phyloP scores from a whole-genome alignment of 208 protist species.

The Trypanosoma rangeli region DNA sequence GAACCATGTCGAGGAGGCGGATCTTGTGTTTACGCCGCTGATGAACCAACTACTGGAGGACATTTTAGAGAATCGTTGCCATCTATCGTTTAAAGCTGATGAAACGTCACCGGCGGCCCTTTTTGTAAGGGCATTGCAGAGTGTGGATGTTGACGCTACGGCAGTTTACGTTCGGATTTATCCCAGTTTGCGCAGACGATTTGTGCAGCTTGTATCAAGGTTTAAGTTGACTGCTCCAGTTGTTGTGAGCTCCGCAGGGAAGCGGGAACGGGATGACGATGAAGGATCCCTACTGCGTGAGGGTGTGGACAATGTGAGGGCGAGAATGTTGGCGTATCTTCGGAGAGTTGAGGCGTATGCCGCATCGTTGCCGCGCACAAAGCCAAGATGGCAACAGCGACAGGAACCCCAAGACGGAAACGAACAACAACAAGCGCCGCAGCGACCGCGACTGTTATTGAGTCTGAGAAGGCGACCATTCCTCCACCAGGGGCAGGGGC shows the following conservation, averaged over 20 bases:
- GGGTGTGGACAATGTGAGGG: background rate
- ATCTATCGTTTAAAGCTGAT: background rate
- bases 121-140: background rate
- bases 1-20: background rate
- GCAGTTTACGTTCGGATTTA: background rate
- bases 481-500: background rate
- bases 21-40: constrained; percentile 26
- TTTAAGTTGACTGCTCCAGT: background rate
- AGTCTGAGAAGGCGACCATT: background rate
- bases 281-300: background rate
- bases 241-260: background rate
- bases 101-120: background rate
- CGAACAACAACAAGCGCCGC: background rate
- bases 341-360: background rate
- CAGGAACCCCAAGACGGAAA: background rate
- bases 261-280: background rate
- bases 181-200: constrained; percentile 4
- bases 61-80: background rate
- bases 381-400: background rate
- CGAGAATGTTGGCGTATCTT: constrained; percentile 1
- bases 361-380: constrained; percentile 1
- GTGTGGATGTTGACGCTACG: background rate
- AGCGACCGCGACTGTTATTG: constrained; percentile 7
- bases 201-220: constrained; percentile 2
- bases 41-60: constrained; percentile 24